Evolutionary conservation across 2,329 filamentous ascomycete species (phyloP).

Genomic region (Tolypocladium endophyticum): DNA sequence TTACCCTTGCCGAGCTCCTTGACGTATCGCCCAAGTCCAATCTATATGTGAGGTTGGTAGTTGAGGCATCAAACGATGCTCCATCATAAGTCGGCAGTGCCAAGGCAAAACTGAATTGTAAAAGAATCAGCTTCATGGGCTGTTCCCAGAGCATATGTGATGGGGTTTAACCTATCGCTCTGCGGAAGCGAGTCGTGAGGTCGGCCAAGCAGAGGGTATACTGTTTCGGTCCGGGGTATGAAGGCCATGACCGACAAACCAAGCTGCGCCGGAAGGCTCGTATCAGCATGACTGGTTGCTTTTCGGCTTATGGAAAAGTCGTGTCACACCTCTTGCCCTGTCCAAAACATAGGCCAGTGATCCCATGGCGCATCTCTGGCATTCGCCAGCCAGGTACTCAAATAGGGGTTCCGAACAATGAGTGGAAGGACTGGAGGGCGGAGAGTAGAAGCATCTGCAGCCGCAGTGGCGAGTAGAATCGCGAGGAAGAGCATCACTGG

Average conservation of each 20-base stretch:
- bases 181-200: slow-evolving; percentile 36
- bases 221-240: slow-evolving; percentile 27
- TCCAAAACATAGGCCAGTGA: slow-evolving; percentile 81
- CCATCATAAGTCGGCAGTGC: slow-evolving; percentile 31
- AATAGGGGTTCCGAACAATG: slow-evolving; percentile 48
- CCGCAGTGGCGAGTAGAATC: not conserved
- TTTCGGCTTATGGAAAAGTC: not conserved
- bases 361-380: slow-evolving; percentile 69
- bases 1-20: slow-evolving; percentile 23
- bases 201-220: slow-evolving; percentile 41
- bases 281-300: slow-evolving; percentile 2
- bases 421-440: slow-evolving; percentile 47
- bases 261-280: slow-evolving; percentile 16
- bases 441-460: slow-evolving; percentile 36
- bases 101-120: slow-evolving; percentile 20
- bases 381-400: slow-evolving; percentile 51
- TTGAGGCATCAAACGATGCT: slow-evolving; percentile 36
- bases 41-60: slow-evolving; percentile 38
- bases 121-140: not conserved
- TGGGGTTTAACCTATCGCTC: slow-evolving; percentile 11
- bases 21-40: slow-evolving; percentile 18
- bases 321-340: slow-evolving; percentile 47
- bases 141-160: slow-evolving; percentile 1
- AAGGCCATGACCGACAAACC: slow-evolving; percentile 40
- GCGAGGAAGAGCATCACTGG: not conserved